Evolutionary conservation across 495 filamentous ascomycete species (phyloP).

Genomic region (Penicillium waksmanii): DNA sequence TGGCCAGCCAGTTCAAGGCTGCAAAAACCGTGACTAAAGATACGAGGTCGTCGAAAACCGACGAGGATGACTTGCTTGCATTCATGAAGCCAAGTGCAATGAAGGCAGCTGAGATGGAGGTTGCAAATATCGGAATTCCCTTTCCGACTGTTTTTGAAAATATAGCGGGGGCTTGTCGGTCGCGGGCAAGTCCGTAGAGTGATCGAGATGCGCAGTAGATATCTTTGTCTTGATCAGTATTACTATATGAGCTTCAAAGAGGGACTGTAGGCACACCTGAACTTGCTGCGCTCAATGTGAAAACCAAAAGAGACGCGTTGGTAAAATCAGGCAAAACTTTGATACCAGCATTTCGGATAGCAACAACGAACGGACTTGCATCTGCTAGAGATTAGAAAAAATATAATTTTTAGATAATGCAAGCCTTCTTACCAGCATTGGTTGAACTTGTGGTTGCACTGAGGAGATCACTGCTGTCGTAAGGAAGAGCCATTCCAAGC

Average conservation of each 20-base stretch:
- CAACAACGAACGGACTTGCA: conserved; percentile 72
- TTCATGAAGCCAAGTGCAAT: not conserved
- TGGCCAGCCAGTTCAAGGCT: not conserved
- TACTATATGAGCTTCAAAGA: not conserved
- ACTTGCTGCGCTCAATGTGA: not conserved
- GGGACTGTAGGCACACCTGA: not conserved
- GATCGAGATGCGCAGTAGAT: not conserved
- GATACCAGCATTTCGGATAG: conserved; percentile 69
- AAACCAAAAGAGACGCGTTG: not conserved
- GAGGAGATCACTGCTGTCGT: conserved; percentile 49
- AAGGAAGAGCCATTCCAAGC: conserved; percentile 71
- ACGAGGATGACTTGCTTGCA: not conserved
- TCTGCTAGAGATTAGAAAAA: not conserved
- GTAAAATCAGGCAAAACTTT: not conserved
- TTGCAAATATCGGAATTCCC: not conserved
- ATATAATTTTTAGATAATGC: not conserved
- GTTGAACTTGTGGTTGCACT: conserved; percentile 49
- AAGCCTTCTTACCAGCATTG: conserved; percentile 38
- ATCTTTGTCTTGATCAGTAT: not conserved
- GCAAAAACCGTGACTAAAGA: not conserved
- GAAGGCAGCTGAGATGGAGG: not conserved
- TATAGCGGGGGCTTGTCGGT: not conserved
- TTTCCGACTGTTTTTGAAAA: not conserved
- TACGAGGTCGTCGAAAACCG: not conserved
- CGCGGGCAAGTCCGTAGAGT: not conserved